Evolutionary conservation across 805 yeast genomes (phyloP).

Genomic region (Ogataea nakhonphanomensis): DNA sequence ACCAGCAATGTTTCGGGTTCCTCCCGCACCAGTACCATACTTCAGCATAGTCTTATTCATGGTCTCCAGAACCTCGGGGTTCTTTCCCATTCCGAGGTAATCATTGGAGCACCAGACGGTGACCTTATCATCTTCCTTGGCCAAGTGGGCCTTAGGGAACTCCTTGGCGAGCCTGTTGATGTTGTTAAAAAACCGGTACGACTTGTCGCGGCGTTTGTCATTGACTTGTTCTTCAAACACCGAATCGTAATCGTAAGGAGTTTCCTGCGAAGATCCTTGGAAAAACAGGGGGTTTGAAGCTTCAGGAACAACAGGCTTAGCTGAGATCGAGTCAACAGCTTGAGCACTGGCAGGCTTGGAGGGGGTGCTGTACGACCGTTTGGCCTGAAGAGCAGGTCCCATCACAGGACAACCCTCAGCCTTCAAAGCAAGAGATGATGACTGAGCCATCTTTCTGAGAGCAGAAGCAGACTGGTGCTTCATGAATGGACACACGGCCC

Average conservation of each 20-base stretch:
- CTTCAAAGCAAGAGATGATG: constrained; percentile 45
- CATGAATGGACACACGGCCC: constrained; percentile 81
- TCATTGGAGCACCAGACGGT: constrained; percentile 99
- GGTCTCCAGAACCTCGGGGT: constrained; percentile 63
- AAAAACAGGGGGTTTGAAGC: constrained; percentile 30
- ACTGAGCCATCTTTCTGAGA: constrained; percentile 52
- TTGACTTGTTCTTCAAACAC: constrained; percentile 62
- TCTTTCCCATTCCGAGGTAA: constrained; percentile 91
- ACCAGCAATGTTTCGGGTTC: constrained; percentile 98
- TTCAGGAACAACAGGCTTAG: constrained; percentile 22
- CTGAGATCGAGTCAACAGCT: constrained; percentile 37
- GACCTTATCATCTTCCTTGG: constrained; percentile 72
- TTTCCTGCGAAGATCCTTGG: constrained; percentile 43
- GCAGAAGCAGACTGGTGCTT: constrained; percentile 52
- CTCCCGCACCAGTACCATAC: constrained; percentile 99
- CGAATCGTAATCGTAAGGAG: constrained; percentile 67
- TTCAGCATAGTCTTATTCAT: constrained; percentile 79
- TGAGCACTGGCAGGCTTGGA: constrained; percentile 44
- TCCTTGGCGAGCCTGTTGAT: constrained; percentile 93
- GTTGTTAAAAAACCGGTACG: constrained; percentile 95
- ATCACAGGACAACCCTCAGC: constrained; percentile 88
- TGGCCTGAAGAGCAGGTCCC: constrained; percentile 64
- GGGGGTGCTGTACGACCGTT: constrained; percentile 45
- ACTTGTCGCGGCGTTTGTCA: constrained; percentile 79
- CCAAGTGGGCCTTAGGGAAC: constrained; percentile 90